Evolutionary conservation across 768 basidiomycete genomes (phyloP).

Genomic region (Serendipita sp.): DNA sequence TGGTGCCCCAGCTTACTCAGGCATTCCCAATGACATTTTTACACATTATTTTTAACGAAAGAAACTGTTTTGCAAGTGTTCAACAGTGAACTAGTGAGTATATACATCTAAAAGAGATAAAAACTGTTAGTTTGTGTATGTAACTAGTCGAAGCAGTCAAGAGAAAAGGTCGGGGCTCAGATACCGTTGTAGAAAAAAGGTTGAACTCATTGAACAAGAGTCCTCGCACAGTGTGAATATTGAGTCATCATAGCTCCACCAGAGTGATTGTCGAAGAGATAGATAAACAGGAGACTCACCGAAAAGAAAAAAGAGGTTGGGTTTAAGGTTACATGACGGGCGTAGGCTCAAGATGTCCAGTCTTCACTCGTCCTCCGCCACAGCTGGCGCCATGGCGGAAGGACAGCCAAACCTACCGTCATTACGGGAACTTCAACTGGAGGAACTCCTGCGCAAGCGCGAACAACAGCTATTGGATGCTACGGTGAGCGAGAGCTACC

Average conservation of each 20-base stretch:
- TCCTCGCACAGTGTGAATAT: slow-evolving; percentile 65
- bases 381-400: slow-evolving; percentile 7
- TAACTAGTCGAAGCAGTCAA: too few relatives aligned
- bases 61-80: too few relatives aligned
- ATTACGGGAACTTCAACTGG: slow-evolving; percentile 64
- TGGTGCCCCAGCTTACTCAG: neutral
- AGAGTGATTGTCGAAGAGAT: slow-evolving; percentile 9
- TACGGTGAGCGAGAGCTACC: slow-evolving; percentile 29
- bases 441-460: slow-evolving; percentile 56
- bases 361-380: slow-evolving; percentile 2
- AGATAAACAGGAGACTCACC: slow-evolving; percentile 10
- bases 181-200: slow-evolving; percentile 64
- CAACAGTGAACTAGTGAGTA: too few relatives aligned
- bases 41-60: too few relatives aligned
- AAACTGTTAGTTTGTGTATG: too few relatives aligned
- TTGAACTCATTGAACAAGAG: slow-evolving; percentile 33
- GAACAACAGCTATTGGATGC: slow-evolving; percentile 58
- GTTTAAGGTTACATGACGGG: neutral
- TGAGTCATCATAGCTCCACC: slow-evolving; percentile 33
- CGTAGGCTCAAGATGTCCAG: neutral
- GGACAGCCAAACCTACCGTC: slow-evolving; percentile 30
- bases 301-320: slow-evolving; percentile 7
- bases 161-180: slow-evolving; percentile 32
- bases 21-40: neutral
- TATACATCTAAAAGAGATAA: too few relatives aligned